phyloP scores from a whole-genome alignment of 257 asterid species.

The Nicotiana paniculata region DNA sequence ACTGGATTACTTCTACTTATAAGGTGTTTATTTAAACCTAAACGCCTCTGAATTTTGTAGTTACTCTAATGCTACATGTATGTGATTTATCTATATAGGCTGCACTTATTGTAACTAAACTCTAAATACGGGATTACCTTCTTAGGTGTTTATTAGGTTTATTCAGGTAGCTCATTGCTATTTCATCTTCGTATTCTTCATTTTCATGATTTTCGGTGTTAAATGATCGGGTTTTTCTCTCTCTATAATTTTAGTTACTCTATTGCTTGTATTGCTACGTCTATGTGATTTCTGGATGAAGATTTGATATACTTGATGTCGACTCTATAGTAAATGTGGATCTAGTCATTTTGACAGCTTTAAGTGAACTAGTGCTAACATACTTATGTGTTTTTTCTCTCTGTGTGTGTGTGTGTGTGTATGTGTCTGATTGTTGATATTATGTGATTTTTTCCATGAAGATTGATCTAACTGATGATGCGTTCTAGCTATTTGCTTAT shows the following conservation, averaged over 20 bases:
- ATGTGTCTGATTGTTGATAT: neutral
- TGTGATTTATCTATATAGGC: neutral
- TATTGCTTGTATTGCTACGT: neutral
- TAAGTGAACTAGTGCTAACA: neutral
- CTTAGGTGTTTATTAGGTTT: neutral
- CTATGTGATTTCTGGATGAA: neutral
- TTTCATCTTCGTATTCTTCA: neutral
- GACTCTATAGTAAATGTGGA: neutral
- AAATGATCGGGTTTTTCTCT: too few relatives aligned
- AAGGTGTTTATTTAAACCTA: neutral
- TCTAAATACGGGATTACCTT: neutral
- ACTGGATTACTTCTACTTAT: neutral
- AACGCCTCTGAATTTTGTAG: neutral
- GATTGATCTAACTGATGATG: neutral
- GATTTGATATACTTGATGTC: neutral
- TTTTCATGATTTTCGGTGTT: neutral
- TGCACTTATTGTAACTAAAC: neutral
- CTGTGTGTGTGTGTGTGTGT: neutral
- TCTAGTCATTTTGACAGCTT: neutral
- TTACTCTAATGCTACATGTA: too few relatives aligned
- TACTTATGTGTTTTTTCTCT: too few relatives aligned
- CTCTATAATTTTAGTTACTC: neutral
- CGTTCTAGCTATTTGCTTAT: neutral
- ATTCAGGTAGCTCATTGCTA: neutral
- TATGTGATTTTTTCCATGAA: neutral